These are phyloP conservation scores for Abrus precatorius DNA, from an alignment of 306 rosid genomes.

Conservation along the genomic window DNA sequence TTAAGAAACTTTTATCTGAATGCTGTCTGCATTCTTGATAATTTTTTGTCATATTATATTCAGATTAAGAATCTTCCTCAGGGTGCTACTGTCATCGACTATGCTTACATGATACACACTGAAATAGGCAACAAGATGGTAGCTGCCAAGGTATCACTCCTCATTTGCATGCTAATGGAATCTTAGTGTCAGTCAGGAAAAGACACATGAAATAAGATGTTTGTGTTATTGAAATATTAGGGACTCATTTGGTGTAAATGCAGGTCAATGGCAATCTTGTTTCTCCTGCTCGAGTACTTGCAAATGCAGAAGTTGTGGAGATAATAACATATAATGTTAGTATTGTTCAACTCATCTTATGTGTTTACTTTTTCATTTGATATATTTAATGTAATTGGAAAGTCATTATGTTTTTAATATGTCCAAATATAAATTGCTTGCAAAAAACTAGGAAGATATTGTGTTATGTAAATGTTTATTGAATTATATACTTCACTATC, in stretches of 20 bases:
- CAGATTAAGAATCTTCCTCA: slow-evolving; percentile 96
- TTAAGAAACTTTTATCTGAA: slow-evolving; percentile 27
- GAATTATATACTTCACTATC: slow-evolving; percentile 19
- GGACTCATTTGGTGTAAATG: slow-evolving; percentile 48
- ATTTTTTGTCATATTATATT: slow-evolving; percentile 35
- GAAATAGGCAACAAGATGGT: slow-evolving; percentile 99
- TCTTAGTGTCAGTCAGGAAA: slow-evolving; percentile 34
- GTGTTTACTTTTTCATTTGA: slow-evolving; percentile 29
- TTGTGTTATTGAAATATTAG: slow-evolving; percentile 25
- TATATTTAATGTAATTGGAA: slow-evolving; percentile 34
- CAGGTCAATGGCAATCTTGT: slow-evolving; percentile 98
- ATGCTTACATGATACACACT: slow-evolving; percentile 99
- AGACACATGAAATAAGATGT: slow-evolving; percentile 31
- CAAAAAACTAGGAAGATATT: slow-evolving; percentile 17
- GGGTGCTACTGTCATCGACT: slow-evolving; percentile 96
- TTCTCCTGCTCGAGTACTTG: slow-evolving; percentile 86
- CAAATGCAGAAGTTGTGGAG: slow-evolving; percentile 99
- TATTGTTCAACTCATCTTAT: slow-evolving; percentile 43
- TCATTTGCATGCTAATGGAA: slow-evolving; percentile 38
- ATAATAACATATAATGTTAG: slow-evolving; percentile 95
- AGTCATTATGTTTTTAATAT: slow-evolving; percentile 22
- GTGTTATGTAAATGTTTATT: background rate
- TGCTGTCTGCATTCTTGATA: slow-evolving; percentile 37
- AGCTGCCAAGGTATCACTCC: slow-evolving; percentile 86
- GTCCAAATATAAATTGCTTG: slow-evolving; percentile 34